Evolutionary conservation across 208 protist genomes (phyloP).

Genomic region (Trypanosoma theileri): DNA sequence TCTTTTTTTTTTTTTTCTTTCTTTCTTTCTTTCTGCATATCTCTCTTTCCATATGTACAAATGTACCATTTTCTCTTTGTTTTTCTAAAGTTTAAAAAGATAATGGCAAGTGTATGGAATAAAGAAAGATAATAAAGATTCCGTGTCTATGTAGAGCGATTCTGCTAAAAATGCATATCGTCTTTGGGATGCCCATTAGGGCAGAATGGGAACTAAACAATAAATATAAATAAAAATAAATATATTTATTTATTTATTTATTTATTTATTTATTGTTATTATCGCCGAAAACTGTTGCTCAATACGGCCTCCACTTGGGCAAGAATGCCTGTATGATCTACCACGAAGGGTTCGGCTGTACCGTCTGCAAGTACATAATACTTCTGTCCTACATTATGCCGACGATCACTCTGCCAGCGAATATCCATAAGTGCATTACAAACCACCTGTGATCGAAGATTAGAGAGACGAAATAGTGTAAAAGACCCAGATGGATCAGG

Average conservation of each 20-base stretch:
- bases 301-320: slow-evolving; percentile 75
- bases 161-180: too few relatives aligned
- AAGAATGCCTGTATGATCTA: slow-evolving; percentile 81
- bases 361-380: slow-evolving; percentile 87
- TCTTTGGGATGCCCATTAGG: too few relatives aligned
- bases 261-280: slow-evolving; percentile 10
- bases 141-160: not conserved
- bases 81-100: not conserved
- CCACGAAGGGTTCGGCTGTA: slow-evolving; percentile 76
- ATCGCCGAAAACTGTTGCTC: slow-evolving; percentile 75
- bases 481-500: slow-evolving; percentile 77
- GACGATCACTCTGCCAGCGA: slow-evolving; percentile 87
- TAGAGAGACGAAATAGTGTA: slow-evolving; percentile 84
- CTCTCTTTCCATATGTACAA: not conserved
- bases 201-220: not conserved
- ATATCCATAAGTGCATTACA: slow-evolving; percentile 86
- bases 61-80: not conserved
- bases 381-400: slow-evolving; percentile 83
- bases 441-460: slow-evolving; percentile 84
- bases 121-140: not conserved
- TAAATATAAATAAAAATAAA: slow-evolving; percentile 2
- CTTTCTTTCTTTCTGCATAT: not conserved
- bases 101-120: not conserved
- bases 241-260: not conserved
- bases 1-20: not conserved